phyloP scores from a whole-genome alignment of 768 basidiomycete genomes.

The Leccinum incarnatum region DNA sequence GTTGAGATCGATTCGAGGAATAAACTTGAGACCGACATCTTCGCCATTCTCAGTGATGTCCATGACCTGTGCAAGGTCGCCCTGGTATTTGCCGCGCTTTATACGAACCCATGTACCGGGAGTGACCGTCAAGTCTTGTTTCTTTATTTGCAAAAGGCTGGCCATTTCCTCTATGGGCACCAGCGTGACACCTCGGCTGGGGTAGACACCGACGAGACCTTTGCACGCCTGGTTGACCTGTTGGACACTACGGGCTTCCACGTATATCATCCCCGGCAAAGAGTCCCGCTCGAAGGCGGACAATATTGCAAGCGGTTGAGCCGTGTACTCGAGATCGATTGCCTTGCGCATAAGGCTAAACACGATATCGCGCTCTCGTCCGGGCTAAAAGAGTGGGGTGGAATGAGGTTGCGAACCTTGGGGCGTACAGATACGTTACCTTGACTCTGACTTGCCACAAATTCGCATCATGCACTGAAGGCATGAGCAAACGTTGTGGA shows the following conservation, averaged over 20 bases:
- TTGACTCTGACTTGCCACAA: constrained; percentile 95
- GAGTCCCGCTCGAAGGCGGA: constrained; percentile 97
- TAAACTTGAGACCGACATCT: constrained; percentile 87
- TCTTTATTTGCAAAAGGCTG: constrained; percentile 91
- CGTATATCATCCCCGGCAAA: constrained; percentile 92
- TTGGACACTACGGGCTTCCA: constrained; percentile 87
- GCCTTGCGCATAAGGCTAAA: constrained; percentile 95
- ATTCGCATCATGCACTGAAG: constrained; percentile 91
- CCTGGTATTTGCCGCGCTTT: constrained; percentile 88
- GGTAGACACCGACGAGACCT: constrained; percentile 92
- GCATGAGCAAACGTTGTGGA: constrained; percentile 93
- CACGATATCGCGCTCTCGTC: constrained; percentile 89
- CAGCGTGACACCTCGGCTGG: constrained; percentile 73
- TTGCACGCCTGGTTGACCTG: constrained; percentile 82
- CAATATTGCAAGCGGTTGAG: constrained; percentile 77
- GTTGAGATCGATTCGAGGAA: constrained; percentile 96
- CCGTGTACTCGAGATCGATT: constrained; percentile 76
- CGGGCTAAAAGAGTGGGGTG: constrained; percentile 52
- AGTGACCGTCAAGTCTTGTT: constrained; percentile 80
- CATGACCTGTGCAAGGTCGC: constrained; percentile 93
- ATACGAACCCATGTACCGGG: constrained; percentile 95
- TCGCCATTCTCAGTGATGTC: constrained; percentile 93
- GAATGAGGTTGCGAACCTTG: not conserved
- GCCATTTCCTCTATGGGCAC: constrained; percentile 99
- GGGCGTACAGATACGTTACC: constrained; percentile 41